Base-by-base conservation (phyloP, 2,329 filamentous ascomycete species). In the Cercospora sesami region DNA sequence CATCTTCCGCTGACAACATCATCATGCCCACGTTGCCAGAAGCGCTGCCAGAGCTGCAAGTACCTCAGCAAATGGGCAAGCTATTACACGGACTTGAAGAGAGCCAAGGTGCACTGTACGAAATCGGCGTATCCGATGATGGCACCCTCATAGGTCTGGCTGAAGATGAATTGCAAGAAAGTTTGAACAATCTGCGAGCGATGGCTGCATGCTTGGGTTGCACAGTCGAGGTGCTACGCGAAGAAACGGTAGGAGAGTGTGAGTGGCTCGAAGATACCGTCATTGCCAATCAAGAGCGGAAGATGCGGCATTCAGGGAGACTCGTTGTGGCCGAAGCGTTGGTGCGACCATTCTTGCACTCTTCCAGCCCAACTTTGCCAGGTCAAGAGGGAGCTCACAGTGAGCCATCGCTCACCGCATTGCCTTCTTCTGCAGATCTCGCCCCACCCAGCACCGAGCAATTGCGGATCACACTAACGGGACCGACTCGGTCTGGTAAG, bases 201-300 rank as follows among this genome's bases (percentile, higher is more conserved):
- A 99, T 99, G 94, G 94, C 95, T 42, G 91, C 92, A 10, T 96
- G 93, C 77, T 81, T 99, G 60, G 94, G 95, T 5, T 98, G 95
- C 75, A 87, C 87, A 63, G 90, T 97, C 5, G 89, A 94, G 73
- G 86, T 98, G 23, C 83, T 93, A 30, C 90, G 93, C 16, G 91
- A 89, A 82, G 90, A 98, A 33, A 85, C 89, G 59, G 94, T 99
- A 18, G 95, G 94, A 12, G 87, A 91, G 31, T 96, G 94, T 75
- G 90, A 96, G 75, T 92, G 90, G 89, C 75, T 83, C 3, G 88
- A 90, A 68, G 72, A 81, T 64, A 64, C 66, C 9, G 63, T 69
- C 8, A 60, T 67, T 16, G 70, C 67, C 51, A 63, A 67, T n/a
- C 70, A 67, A 64, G 67, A 69, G n/a, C 72, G 68, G 36, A 74